Evolutionary conservation across 2,329 filamentous ascomycete species (phyloP).

Genomic region (Monilinia polystroma): DNA sequence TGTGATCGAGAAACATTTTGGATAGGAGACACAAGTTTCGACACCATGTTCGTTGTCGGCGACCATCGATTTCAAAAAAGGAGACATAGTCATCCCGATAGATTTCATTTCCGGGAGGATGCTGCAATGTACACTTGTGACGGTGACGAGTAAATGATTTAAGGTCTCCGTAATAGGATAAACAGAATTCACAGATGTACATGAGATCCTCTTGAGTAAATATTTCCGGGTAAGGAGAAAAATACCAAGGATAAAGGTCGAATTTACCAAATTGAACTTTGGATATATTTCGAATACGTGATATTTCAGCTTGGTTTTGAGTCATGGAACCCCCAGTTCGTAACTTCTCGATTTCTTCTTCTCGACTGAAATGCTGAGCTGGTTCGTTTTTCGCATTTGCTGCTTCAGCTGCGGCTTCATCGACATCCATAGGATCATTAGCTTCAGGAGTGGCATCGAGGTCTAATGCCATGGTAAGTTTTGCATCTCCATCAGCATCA

Average conservation of each 20-base stretch:
- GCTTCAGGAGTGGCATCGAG: constrained; percentile 38
- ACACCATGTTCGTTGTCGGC: constrained; percentile 92
- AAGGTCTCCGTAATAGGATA: constrained; percentile 82
- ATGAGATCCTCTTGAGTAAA: constrained; percentile 88
- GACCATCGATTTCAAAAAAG: constrained; percentile 96
- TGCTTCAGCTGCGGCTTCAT: constrained; percentile 47
- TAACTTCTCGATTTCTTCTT: constrained; percentile 95
- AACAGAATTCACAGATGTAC: constrained; percentile 96
- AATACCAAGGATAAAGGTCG: constrained; percentile 97
- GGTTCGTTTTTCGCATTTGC: constrained; percentile 41
- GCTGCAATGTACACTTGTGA: constrained; percentile 82
- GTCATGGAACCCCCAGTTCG: constrained; percentile 97
- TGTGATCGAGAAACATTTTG: constrained; percentile 96
- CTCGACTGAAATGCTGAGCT: constrained; percentile 60
- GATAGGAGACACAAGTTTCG: constrained; percentile 91
- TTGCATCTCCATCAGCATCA: constrained; percentile 35
- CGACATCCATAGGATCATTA: constrained; percentile 51
- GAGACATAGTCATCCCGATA: constrained; percentile 93
- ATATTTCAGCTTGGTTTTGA: constrained; percentile 95
- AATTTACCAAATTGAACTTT: constrained; percentile 91
- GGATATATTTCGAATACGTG: constrained; percentile 90
- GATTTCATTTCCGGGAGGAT: constrained; percentile 96
- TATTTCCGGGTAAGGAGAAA: constrained; percentile 89
- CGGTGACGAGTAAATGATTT: constrained; percentile 84
- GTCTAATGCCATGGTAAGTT: constrained; percentile 32